These are phyloP conservation scores for Pachyrhizus erosus DNA, from an alignment of 306 rosid species.

Conservation along the genomic window DNA sequence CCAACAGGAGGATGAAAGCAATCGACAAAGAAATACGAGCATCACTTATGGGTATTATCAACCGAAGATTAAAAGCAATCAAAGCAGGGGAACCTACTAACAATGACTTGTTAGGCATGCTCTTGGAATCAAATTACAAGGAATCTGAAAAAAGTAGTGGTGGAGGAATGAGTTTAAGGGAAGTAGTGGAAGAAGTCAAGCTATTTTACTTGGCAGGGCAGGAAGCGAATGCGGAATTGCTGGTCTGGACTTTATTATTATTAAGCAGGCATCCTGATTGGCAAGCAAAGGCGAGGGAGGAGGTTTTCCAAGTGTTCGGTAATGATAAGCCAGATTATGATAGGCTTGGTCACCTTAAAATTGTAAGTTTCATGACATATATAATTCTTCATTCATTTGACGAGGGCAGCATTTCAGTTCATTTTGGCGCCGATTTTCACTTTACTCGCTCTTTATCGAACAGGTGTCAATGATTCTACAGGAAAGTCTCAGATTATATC, in stretches of 20 bases:
- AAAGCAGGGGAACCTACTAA: conserved; percentile 49
- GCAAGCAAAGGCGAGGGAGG: conserved; percentile 50
- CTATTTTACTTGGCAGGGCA: conserved; percentile 51
- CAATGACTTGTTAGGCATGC: conserved; percentile 51
- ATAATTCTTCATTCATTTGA: not conserved
- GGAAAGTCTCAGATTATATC: conserved; percentile 49
- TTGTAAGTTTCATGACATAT: conserved; percentile 35
- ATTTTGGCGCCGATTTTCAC: not conserved
- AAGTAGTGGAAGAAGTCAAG: conserved; percentile 50
- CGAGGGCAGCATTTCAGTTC: not conserved
- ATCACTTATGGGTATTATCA: conserved; percentile 45
- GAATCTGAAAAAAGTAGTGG: conserved; percentile 48
- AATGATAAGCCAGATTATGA: conserved; percentile 48
- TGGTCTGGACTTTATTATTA: conserved; percentile 49
- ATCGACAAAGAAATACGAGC: conserved; percentile 48
- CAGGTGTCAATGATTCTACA: conserved; percentile 53
- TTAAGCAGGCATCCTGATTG: conserved; percentile 48
- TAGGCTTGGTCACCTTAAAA: conserved; percentile 46
- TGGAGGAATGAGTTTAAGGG: conserved; percentile 53
- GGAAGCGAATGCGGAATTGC: conserved; percentile 51
- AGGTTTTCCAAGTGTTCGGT: conserved; percentile 47
- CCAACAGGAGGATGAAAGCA: conserved; percentile 55
- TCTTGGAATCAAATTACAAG: conserved; percentile 50
- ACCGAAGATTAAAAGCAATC: conserved; percentile 48
- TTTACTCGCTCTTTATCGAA: not conserved